These are phyloP conservation scores for Perkinsus chesapeaki DNA, from an alignment of 169 alveolate species.

Conservation along the genomic window DNA sequence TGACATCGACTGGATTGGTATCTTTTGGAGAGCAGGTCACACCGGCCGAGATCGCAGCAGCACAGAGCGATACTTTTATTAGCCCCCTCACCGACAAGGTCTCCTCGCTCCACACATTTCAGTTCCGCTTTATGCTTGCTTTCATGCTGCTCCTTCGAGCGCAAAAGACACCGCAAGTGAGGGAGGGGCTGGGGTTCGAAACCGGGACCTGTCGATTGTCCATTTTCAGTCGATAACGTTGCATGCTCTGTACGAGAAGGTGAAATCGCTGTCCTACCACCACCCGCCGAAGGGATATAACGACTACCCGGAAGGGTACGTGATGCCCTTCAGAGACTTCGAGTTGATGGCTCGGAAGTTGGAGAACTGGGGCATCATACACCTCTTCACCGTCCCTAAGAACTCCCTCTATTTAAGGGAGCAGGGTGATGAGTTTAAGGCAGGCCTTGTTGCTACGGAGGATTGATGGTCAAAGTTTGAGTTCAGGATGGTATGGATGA, in stretches of 20 bases:
- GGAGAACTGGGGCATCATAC: background rate
- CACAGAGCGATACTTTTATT: background rate
- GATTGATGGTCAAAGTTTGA: too few relatives aligned
- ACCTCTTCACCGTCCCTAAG: background rate
- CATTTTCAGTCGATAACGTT: background rate
- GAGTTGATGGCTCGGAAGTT: background rate
- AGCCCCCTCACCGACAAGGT: background rate
- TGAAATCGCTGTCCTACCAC: background rate
- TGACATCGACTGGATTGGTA: background rate
- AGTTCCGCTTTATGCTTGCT: background rate
- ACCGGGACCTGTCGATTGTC: background rate
- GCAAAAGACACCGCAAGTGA: background rate
- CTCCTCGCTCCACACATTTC: background rate
- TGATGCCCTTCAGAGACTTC: background rate
- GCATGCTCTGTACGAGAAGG: background rate
- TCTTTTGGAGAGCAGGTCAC: background rate
- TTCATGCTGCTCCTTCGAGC: background rate
- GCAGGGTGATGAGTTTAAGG: background rate
- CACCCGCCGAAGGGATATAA: background rate
- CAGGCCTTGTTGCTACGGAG: too few relatives aligned
- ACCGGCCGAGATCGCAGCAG: background rate
- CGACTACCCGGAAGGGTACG: background rate
- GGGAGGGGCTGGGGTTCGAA: background rate
- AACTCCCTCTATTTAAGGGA: background rate
- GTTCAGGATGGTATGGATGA: background rate